Conservation (phyloP, 768 basidiomycete genomes). For the Pleurotus platypus region DNA sequence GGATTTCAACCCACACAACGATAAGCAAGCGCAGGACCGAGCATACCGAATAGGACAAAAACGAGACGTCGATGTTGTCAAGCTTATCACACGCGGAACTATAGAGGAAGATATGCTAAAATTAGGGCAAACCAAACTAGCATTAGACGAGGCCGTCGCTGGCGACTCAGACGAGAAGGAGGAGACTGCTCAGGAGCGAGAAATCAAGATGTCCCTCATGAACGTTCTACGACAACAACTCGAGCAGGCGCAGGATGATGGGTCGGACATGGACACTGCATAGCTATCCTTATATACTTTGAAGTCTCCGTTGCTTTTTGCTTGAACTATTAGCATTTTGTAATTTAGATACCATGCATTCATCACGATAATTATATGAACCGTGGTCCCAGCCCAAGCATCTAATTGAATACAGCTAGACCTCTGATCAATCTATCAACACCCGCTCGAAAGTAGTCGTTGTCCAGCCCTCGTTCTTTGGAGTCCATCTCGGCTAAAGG, state of each 20-base stretch:
- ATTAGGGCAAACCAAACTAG: conserved; percentile 86
- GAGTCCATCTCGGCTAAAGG: conserved; percentile 86
- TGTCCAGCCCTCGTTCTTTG: conserved; percentile 81
- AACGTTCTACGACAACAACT: conserved; percentile 81
- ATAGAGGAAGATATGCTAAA: conserved; percentile 97
- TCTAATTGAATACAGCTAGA: conserved; percentile 37
- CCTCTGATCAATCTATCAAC: conserved; percentile 74
- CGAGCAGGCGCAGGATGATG: conserved; percentile 43
- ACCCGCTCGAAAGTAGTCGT: conserved; percentile 83
- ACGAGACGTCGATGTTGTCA: conserved; percentile 90
- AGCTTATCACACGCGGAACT: conserved; percentile 85
- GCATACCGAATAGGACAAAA: conserved; percentile 97
- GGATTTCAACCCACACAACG: conserved; percentile 98
- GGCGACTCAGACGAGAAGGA: conserved; percentile 64
- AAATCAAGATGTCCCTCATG: conserved; percentile 86
- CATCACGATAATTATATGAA: conserved; percentile 10
- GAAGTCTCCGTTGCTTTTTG: conserved; percentile 1
- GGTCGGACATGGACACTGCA: not conserved
- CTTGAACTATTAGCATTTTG: conserved; percentile 11
- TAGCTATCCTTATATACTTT: conserved; percentile 9
- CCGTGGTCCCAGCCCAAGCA: not conserved
- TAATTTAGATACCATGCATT: conserved; percentile 10
- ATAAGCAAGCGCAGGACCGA: conserved; percentile 95
- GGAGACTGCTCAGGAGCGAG: conserved; percentile 67
- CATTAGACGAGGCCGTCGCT: conserved; percentile 91